These are phyloP conservation scores for Ophiosphaerella herpotricha DNA, from an alignment of 2,329 filamentous ascomycete species.

Conservation along the genomic window DNA sequence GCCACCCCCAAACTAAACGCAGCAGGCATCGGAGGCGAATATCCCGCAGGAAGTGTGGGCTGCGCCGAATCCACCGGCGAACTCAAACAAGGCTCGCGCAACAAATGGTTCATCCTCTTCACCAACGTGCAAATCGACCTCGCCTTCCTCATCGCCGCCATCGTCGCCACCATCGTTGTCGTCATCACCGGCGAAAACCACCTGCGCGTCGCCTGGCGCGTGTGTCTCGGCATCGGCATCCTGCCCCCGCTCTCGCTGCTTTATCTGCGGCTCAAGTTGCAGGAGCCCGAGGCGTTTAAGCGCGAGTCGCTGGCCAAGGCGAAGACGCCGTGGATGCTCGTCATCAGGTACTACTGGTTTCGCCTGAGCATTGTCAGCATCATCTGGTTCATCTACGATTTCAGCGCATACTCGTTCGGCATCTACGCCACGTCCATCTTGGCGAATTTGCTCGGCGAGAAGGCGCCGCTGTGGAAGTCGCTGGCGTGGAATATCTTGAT, in stretches of 20 bases:
- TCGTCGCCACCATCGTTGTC: slow-evolving; percentile 72
- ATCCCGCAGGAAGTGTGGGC: slow-evolving; percentile 81
- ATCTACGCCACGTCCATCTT: slow-evolving; percentile 84
- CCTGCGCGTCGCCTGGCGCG: slow-evolving; percentile 77
- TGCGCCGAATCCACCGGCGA: slow-evolving; percentile 84
- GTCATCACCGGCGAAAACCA: slow-evolving; percentile 61
- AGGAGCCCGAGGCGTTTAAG: slow-evolving; percentile 60
- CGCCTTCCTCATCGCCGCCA: slow-evolving; percentile 79
- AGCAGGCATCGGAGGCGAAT: slow-evolving; percentile 74
- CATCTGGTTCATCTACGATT: slow-evolving; percentile 66
- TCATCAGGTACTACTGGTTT: slow-evolving; percentile 61
- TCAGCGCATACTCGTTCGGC: slow-evolving; percentile 81
- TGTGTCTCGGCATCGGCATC: slow-evolving; percentile 66
- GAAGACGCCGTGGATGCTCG: slow-evolving; percentile 47
- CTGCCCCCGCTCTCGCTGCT: slow-evolving; percentile 59
- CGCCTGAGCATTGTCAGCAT: slow-evolving; percentile 58
- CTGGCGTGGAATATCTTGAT: slow-evolving; percentile 90
- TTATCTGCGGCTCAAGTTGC: slow-evolving; percentile 61
- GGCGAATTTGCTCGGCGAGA: slow-evolving; percentile 63
- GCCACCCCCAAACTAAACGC: slow-evolving; percentile 4
- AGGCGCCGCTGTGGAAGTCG: slow-evolving; percentile 70
- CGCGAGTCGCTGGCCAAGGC: slow-evolving; percentile 53
- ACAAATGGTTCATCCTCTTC: slow-evolving; percentile 81
- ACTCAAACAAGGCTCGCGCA: slow-evolving; percentile 77
- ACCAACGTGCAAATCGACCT: slow-evolving; percentile 87